Conservation (phyloP, 2,329 filamentous ascomycete genomes). For the Scortechinia acanthostroma region DNA sequence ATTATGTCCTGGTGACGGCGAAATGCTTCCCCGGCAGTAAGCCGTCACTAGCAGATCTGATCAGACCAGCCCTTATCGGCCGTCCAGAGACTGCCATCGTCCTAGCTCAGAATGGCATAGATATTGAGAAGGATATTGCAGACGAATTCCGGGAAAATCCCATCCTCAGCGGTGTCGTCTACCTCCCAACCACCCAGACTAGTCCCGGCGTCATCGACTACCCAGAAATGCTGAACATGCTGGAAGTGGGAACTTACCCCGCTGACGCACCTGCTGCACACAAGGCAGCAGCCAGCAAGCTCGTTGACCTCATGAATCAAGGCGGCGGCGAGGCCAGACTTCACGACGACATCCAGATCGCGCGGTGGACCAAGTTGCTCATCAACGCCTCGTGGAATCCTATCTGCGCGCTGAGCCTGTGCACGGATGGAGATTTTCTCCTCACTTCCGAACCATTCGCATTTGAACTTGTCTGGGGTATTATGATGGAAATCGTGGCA, state of each 20-base stretch:
- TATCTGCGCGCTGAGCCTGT: slow-evolving; percentile 39
- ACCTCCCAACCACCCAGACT: slow-evolving; percentile 41
- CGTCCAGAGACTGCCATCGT: slow-evolving; percentile 38
- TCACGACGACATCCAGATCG: slow-evolving; percentile 37
- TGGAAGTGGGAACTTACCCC: slow-evolving; percentile 42
- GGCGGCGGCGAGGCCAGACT: slow-evolving; percentile 32
- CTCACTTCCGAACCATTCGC: slow-evolving; percentile 18
- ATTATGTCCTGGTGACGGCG: slow-evolving; percentile 47
- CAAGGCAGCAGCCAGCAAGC: slow-evolving; percentile 18
- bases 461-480: slow-evolving; percentile 21
- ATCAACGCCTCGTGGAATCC: slow-evolving; percentile 49
- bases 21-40: slow-evolving; percentile 48
- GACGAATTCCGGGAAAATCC: slow-evolving; percentile 38
- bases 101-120: slow-evolving; percentile 54
- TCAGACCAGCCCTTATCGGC: slow-evolving; percentile 39
- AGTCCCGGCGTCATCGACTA: slow-evolving; percentile 35
- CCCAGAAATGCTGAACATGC: slow-evolving; percentile 28
- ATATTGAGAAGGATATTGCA: slow-evolving; percentile 48
- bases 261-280: slow-evolving; percentile 12
- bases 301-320: slow-evolving; percentile 28
- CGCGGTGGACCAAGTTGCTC: slow-evolving; percentile 45
- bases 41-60: slow-evolving; percentile 36
- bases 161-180: slow-evolving; percentile 41
- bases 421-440: slow-evolving; percentile 36
- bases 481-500: slow-evolving; percentile 34